phyloP scores from a whole-genome alignment of 495 filamentous ascomycete genomes.

The Trichoderma asperelloides region DNA sequence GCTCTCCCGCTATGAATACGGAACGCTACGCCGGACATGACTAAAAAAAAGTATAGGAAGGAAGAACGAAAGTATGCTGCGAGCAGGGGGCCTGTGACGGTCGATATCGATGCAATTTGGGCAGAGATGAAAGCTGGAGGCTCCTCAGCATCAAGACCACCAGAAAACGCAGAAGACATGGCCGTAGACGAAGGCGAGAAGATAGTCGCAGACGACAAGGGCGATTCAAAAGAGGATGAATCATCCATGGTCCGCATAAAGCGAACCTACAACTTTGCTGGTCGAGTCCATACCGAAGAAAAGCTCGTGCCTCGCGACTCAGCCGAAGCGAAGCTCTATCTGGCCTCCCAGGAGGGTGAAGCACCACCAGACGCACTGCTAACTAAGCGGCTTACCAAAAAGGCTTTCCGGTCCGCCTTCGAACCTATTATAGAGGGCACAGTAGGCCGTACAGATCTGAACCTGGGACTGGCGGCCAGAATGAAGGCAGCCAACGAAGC shows the following conservation, averaged over 20 bases:
- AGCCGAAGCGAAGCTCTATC: slow-evolving; percentile 70
- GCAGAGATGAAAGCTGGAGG: slow-evolving; percentile 55
- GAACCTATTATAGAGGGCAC: slow-evolving; percentile 56
- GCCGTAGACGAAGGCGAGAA: slow-evolving; percentile 11
- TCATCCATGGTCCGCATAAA: slow-evolving; percentile 67
- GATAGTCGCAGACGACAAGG: slow-evolving; percentile 15
- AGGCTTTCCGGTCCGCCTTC: slow-evolving; percentile 67
- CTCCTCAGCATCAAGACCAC: slow-evolving; percentile 1
- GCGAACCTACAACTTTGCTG: slow-evolving; percentile 84
- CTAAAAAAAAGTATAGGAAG: slow-evolving; percentile 34
- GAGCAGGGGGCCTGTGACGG: slow-evolving; percentile 58
- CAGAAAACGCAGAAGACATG: slow-evolving; percentile 17
- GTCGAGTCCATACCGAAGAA: slow-evolving; percentile 72
- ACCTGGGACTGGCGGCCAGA: slow-evolving; percentile 36
- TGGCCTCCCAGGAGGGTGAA: slow-evolving; percentile 43
- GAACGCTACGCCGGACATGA: not conserved
- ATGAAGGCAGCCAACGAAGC: slow-evolving; percentile 29
- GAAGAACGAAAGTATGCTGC: slow-evolving; percentile 55
- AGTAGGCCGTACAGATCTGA: slow-evolving; percentile 37
- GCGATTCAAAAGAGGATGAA: slow-evolving; percentile 11
- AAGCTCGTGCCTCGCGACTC: slow-evolving; percentile 71
- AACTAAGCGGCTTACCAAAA: slow-evolving; percentile 52
- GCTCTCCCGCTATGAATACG: not conserved
- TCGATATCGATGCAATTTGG: slow-evolving; percentile 90
- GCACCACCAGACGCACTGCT: slow-evolving; percentile 17